Evolutionary conservation across 1,284 basidiomycete species (phyloP).

Genomic region (Entoloma clypeatum): DNA sequence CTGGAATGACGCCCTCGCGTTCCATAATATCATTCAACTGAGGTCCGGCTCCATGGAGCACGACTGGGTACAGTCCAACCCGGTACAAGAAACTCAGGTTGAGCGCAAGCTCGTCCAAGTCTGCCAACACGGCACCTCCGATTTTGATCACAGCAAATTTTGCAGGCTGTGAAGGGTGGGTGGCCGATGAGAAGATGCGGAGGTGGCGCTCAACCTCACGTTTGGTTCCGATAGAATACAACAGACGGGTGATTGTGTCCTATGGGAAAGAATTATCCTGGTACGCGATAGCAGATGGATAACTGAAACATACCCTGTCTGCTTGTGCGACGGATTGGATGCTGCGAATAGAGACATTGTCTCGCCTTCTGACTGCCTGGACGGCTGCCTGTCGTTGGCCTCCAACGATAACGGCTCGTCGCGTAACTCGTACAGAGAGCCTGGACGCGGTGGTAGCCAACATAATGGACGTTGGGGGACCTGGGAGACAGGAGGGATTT

Average conservation of each 20-base stretch:
- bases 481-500: too few species aligned
- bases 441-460: conserved; percentile 21
- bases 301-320: conserved; percentile 53
- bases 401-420: conserved; percentile 38
- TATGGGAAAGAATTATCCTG: conserved; percentile 26
- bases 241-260: conserved; percentile 90
- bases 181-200: conserved; percentile 89
- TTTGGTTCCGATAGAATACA: conserved; percentile 93
- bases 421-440: conserved; percentile 20
- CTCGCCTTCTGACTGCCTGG: conserved; percentile 34
- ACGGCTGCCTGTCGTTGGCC: conserved; percentile 47
- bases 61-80: conserved; percentile 90
- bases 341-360: conserved; percentile 30
- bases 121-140: conserved; percentile 88
- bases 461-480: conserved; percentile 15
- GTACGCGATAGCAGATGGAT: conserved; percentile 1
- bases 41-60: conserved; percentile 93
- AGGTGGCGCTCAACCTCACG: conserved; percentile 96
- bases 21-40: conserved; percentile 92
- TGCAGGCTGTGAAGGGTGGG: conserved; percentile 77
- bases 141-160: conserved; percentile 95
- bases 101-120: conserved; percentile 88
- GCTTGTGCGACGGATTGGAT: conserved; percentile 56
- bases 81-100: conserved; percentile 92
- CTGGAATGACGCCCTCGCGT: conserved; percentile 84